A percentile compares a stretch with the other conserved stretches of the same genome.
These are phyloP conservation scores for Teunomyces lycoperdinae DNA, from an alignment of 805 yeast genomes.

Conservation along the genomic window DNA sequence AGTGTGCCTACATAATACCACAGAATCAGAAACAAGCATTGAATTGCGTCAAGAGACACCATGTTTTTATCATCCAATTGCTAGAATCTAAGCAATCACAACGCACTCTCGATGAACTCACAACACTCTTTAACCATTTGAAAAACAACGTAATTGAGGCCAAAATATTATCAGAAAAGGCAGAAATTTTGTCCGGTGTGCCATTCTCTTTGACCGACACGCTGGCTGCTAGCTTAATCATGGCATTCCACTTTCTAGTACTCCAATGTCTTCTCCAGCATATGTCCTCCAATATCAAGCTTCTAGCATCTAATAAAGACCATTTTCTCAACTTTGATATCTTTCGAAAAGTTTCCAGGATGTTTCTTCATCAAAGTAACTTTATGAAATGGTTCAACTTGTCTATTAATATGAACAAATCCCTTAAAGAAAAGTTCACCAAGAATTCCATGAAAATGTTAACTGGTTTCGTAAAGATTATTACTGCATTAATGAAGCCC, in stretches of 20 bases:
- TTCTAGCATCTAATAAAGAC: constrained; percentile 9
- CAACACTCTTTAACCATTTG: constrained; percentile 8
- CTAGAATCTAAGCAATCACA: constrained; percentile 15
- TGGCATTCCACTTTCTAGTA: constrained; percentile 28
- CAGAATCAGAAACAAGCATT: constrained; percentile 5
- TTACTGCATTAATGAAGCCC: constrained; percentile 11
- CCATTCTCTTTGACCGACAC: constrained; percentile 4
- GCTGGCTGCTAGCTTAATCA: constrained; percentile 11
- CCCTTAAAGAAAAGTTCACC: constrained; percentile 14
- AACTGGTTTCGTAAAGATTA: constrained; percentile 23
- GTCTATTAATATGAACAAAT: constrained; percentile 6
- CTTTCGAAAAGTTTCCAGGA: constrained; percentile 13
- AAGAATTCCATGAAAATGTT: constrained; percentile 23
- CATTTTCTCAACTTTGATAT: constrained; percentile 7
- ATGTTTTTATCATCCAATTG: constrained; percentile 23
- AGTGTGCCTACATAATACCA: constrained; percentile 14
- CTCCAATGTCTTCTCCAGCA: constrained; percentile 26
- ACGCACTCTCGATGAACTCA: constrained; percentile 11
- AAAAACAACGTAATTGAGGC: constrained; percentile 8
- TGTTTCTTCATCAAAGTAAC: constrained; percentile 16
- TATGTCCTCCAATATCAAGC: constrained; percentile 16
- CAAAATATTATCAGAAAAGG: background rate
- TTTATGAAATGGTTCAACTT: constrained; percentile 21
- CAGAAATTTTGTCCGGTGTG: constrained; percentile 9
- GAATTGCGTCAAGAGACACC: constrained; percentile 23